phyloP scores from a whole-genome alignment of 345 rosid genomes.

The Populus tremula region DNA sequence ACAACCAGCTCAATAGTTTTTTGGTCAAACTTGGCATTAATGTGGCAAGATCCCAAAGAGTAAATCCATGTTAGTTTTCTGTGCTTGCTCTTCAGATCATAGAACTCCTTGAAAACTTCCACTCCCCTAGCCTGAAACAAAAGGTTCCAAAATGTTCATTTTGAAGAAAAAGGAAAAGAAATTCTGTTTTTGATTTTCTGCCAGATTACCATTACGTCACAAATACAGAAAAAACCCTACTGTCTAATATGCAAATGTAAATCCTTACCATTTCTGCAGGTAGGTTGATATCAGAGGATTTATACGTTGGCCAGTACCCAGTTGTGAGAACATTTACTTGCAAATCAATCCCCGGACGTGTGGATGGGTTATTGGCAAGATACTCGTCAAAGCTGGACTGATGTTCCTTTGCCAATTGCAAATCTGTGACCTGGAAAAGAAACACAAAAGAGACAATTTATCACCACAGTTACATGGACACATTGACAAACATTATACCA shows the following conservation, averaged over 20 bases:
- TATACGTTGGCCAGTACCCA: slow-evolving; percentile 92
- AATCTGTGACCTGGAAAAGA: slow-evolving; percentile 61
- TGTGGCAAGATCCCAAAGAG: slow-evolving; percentile 60
- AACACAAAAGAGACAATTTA: neutral
- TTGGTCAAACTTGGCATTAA: slow-evolving; percentile 60
- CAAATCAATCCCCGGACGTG: slow-evolving; percentile 73
- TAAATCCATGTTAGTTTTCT: slow-evolving; percentile 72
- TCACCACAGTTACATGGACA: neutral
- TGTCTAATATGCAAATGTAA: neutral
- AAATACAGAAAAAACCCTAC: neutral
- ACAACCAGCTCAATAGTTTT: slow-evolving; percentile 63
- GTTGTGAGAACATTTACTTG: slow-evolving; percentile 83
- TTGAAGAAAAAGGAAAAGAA: neutral
- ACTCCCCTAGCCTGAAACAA: slow-evolving; percentile 63
- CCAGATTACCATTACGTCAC: neutral
- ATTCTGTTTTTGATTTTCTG: neutral
- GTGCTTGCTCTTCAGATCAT: slow-evolving; percentile 57
- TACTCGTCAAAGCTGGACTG: slow-evolving; percentile 71
- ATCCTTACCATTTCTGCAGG: slow-evolving; percentile 72
- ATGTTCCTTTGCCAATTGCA: slow-evolving; percentile 81
- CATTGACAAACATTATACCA: neutral
- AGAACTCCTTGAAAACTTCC: slow-evolving; percentile 61
- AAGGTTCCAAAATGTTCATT: neutral
- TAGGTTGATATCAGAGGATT: slow-evolving; percentile 72
- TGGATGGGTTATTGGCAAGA: slow-evolving; percentile 48